phyloP scores from a whole-genome alignment of 805 yeast species.

The Scheffersomyces coipomensis region DNA sequence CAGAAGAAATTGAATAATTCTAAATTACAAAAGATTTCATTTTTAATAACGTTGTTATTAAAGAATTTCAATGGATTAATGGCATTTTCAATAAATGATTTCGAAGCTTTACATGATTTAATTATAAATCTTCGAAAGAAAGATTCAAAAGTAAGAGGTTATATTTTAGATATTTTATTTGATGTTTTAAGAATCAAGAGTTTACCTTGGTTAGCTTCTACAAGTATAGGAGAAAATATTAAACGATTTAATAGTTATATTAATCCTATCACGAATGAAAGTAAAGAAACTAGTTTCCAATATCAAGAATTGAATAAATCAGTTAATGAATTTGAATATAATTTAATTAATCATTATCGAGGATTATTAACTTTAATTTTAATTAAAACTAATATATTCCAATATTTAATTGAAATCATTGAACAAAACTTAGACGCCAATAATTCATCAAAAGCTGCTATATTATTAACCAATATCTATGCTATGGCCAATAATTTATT shows the following conservation, averaged over 20 bases:
- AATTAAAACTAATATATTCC: conserved; percentile 50
- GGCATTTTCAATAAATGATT: conserved; percentile 57
- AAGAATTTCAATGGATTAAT: conserved; percentile 78
- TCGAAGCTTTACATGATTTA: conserved; percentile 54
- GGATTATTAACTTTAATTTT: conserved; percentile 59
- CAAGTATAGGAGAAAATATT: conserved; percentile 20
- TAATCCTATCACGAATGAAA: not conserved
- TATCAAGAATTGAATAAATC: conserved; percentile 7
- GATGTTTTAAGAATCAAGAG: conserved; percentile 63
- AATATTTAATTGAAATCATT: conserved; percentile 44
- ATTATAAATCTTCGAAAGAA: conserved; percentile 59
- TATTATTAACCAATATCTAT: conserved; percentile 61
- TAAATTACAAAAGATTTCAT: conserved; percentile 58
- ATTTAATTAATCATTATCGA: conserved; percentile 58
- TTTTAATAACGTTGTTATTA: conserved; percentile 57
- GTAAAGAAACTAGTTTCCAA: conserved; percentile 9
- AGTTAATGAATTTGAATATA: conserved; percentile 9
- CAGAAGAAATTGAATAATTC: conserved; percentile 27
- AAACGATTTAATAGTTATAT: conserved; percentile 6
- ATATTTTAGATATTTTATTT: conserved; percentile 67
- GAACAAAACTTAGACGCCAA: conserved; percentile 42
- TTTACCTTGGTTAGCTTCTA: conserved; percentile 48
- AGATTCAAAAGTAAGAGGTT: conserved; percentile 54
- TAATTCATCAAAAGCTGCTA: conserved; percentile 57
- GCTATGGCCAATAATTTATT: conserved; percentile 52